Conservation (phyloP, 139 green algal species). For the Haematococcus sp. region DNA sequence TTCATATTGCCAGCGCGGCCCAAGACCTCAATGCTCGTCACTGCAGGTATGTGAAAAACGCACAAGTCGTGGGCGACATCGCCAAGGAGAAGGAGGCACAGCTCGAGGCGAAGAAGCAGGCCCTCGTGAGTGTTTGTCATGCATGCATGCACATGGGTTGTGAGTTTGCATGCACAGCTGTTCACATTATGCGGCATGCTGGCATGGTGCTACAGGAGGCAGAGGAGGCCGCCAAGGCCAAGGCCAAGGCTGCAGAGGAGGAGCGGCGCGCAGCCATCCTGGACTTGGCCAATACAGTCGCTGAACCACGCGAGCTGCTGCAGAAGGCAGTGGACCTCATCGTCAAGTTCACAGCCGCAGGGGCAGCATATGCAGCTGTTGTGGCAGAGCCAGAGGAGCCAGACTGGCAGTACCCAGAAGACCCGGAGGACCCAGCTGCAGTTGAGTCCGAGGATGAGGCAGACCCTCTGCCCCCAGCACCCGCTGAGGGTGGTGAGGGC, state of each 20-base stretch:
- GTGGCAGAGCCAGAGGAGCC: constrained; percentile 51
- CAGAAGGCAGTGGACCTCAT: constrained; percentile 19
- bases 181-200: too few relatives aligned
- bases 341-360: constrained; percentile 35
- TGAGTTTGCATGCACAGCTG: too few relatives aligned
- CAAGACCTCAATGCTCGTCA: neutral
- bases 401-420: constrained; percentile 44
- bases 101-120: constrained; percentile 28
- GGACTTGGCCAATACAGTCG: neutral
- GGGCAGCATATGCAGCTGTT: constrained; percentile 42
- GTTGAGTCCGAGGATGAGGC: constrained; percentile 53
- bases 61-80: constrained; percentile 38
- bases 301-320: constrained; percentile 19
- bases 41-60: constrained; percentile 48
- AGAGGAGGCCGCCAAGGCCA: neutral
- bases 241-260: constrained; percentile 11
- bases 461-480: neutral
- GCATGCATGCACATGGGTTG: neutral
- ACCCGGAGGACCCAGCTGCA: constrained; percentile 46
- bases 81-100: constrained; percentile 23
- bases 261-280: constrained; percentile 12
- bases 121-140: constrained; percentile 21
- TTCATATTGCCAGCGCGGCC: too few relatives aligned
- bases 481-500: constrained; percentile 9
- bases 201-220: constrained; percentile 11